Base-by-base conservation (phyloP, 805 yeast species). In the Sungouiella thailandica region DNA sequence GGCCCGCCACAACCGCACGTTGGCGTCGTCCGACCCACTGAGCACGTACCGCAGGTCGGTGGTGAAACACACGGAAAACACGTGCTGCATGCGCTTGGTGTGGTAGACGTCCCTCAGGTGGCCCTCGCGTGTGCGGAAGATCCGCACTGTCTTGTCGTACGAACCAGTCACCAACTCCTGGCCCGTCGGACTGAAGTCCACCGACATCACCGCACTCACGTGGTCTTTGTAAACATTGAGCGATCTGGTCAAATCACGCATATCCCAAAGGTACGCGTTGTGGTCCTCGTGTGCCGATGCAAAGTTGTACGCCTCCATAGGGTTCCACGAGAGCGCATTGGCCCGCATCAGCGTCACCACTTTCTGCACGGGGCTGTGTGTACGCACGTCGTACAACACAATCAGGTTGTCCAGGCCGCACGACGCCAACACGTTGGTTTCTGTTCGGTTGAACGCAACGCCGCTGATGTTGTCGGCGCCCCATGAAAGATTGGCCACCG, bases 101-200 rank as follows among this genome's bases (percentile, higher is more conserved):
- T 93, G 98, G 58, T 93, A 93, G 28, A 94, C 74, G 52, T 93
- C 99, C 42, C 97, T 72, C 5, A 96, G 84, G 59, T 90, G 97
- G 23, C 98, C 97, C 43, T 83, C 84, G 23, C 74, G 65, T 1
- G 78, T 65, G 34, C 78, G 78, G 62, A 65, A 93, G 13, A 93
- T 78, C 47, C 99, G 72, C 19, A 93, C 74, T 1, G 97, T 87
- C 52, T 87, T 84, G 60, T 93, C 99, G 57, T 90, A 93, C 0
- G 96, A 84, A 12, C 96, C 97, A 1, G 96, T 83, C 4, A 88
- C 97, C 22, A 93, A 65, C 60, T 90, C 97, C 55, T 88, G 88
- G 48, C 99, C 99, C 1, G 97, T 89, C 25, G 98, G 98, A 8
- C 95, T 78, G 54, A 85, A 93, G 62, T 93, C 98, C 25, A 93